Conservation (phyloP, 805 yeast genomes). For the Komagataella ulmi region DNA sequence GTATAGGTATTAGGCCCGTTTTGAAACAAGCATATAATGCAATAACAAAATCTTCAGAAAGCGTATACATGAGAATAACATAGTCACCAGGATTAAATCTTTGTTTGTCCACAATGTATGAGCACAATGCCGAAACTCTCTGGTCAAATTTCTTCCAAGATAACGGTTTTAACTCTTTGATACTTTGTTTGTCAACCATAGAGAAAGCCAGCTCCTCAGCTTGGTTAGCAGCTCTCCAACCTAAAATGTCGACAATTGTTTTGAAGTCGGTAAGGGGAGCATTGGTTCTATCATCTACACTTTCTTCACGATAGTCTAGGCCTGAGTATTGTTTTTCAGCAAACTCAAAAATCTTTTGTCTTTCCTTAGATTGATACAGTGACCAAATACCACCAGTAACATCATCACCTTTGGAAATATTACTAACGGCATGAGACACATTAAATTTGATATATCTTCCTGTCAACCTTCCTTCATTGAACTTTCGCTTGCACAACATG, state of each 20-base stretch:
- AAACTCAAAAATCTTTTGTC: conserved; percentile 46
- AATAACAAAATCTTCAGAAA: conserved; percentile 75
- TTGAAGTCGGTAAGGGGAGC: conserved; percentile 63
- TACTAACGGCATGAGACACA: conserved; percentile 44
- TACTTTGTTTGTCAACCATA: conserved; percentile 21
- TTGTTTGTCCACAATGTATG: conserved; percentile 56
- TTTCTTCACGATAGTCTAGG: conserved; percentile 61
- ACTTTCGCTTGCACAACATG: conserved; percentile 66
- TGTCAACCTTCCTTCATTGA: conserved; percentile 66
- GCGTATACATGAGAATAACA: conserved; percentile 72
- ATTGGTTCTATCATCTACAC: conserved; percentile 66
- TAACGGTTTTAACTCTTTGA: conserved; percentile 34
- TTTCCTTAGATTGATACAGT: conserved; percentile 50
- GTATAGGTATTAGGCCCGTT: conserved; percentile 69
- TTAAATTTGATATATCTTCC: conserved; percentile 76
- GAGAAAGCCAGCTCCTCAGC: conserved; percentile 73
- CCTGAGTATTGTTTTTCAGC: conserved; percentile 73
- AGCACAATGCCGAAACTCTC: conserved; percentile 62
- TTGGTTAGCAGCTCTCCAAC: conserved; percentile 61
- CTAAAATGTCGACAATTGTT: conserved; percentile 59
- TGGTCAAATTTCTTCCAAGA: conserved; percentile 80
- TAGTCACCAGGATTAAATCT: conserved; percentile 53
- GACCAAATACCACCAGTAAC: conserved; percentile 79
- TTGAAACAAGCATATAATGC: conserved; percentile 80
- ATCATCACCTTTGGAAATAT: conserved; percentile 66